These are phyloP conservation scores for Forsythia suspensa DNA, from an alignment of 257 asterid species.

Conservation along the genomic window DNA sequence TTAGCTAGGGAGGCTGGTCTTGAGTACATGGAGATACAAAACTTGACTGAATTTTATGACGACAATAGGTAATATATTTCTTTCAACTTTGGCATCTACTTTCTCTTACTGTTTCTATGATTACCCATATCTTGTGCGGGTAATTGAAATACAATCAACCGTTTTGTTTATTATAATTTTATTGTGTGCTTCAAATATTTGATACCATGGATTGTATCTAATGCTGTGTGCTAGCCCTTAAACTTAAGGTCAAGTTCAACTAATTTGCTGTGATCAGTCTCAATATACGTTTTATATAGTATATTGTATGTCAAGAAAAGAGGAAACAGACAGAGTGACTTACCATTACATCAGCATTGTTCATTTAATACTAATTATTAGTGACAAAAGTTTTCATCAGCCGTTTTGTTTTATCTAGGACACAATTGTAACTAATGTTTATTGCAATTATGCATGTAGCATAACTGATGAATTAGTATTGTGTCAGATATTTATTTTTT, in stretches of 20 bases:
- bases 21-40: constrained; percentile 83
- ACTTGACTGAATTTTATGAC: constrained; percentile 89
- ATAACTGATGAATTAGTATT: neutral
- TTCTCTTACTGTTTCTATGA: neutral
- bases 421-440: neutral
- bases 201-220: neutral
- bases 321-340: neutral
- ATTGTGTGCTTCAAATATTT: neutral
- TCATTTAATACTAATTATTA: neutral
- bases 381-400: too few relatives aligned
- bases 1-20: constrained; percentile 98
- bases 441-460: constrained; percentile 1
- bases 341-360: neutral
- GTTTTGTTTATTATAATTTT: neutral
- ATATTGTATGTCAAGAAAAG: neutral
- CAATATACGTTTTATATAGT: neutral
- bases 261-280: neutral
- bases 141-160: constrained; percentile 1
- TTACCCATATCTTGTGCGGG: constrained; percentile 6
- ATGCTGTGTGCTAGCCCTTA: neutral
- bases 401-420: neutral
- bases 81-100: constrained; percentile 13
- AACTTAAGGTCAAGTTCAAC: neutral
- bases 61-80: constrained; percentile 67
- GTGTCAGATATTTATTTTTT: neutral